Percentiles rank a stretch among this genome's conserved stretches.
Evolutionary conservation across 2,329 filamentous ascomycete genomes (phyloP).

Genomic region (Davidsoniella virescens): DNA sequence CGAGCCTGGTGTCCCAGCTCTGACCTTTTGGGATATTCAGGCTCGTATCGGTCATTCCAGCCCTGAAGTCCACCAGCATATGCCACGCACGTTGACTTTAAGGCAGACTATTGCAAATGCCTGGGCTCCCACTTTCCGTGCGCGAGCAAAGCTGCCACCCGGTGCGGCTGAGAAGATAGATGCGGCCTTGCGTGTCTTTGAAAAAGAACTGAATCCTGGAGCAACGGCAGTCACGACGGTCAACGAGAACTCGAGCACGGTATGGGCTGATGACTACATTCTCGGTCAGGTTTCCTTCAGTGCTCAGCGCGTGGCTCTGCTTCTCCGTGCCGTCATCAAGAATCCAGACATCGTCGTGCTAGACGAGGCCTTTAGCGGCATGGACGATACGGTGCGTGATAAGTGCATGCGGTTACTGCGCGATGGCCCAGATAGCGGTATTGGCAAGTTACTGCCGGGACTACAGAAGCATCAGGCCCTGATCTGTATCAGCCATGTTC

Average conservation of each 20-base stretch:
- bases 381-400: constrained; percentile 67
- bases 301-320: constrained; percentile 69
- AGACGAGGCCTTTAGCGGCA: constrained; percentile 77
- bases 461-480: constrained; percentile 59
- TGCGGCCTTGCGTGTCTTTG: constrained; percentile 60
- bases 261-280: constrained; percentile 50
- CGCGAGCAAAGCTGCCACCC: constrained; percentile 46
- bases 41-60: constrained; percentile 80
- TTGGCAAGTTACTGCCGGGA: constrained; percentile 33
- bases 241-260: constrained; percentile 6
- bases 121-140: constrained; percentile 76
- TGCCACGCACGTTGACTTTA: constrained; percentile 61
- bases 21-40: constrained; percentile 89
- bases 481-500: constrained; percentile 81
- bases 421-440: constrained; percentile 22
- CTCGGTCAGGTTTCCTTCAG: constrained; percentile 68
- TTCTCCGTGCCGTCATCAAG: constrained; percentile 68
- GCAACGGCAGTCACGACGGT: constrained; percentile 15
- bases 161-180: constrained; percentile 45
- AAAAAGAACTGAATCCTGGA: constrained; percentile 53
- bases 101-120: constrained; percentile 67
- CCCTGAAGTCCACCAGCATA: constrained; percentile 86
- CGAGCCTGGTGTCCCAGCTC: constrained; percentile 49
- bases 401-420: constrained; percentile 69
- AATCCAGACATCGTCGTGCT: constrained; percentile 67